Evolutionary conservation across 139 green algal genomes (phyloP).

Genomic region (Microglena sp.): DNA sequence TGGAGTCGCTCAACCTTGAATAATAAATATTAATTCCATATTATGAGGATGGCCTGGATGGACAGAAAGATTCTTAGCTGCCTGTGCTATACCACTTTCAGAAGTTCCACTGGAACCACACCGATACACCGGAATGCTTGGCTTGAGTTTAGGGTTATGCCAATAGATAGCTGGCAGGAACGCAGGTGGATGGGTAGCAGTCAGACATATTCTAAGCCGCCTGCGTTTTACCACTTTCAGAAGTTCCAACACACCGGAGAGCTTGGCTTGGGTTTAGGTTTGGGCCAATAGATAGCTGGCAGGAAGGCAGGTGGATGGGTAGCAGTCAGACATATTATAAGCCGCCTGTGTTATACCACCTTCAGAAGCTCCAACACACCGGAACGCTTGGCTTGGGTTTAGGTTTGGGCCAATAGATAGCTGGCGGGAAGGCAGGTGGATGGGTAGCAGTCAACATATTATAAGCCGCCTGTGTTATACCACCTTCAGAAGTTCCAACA

Average conservation of each 20-base stretch:
- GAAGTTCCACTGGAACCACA: no score
- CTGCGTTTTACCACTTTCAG: slow-evolving; percentile 11
- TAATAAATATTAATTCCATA: no score
- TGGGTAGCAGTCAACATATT: not conserved
- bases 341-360: not conserved
- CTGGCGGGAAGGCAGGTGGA: not conserved
- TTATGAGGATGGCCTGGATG: no score
- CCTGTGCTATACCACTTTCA: no score
- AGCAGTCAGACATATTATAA: not conserved
- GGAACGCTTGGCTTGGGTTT: slow-evolving; percentile 27
- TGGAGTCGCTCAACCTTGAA: no score
- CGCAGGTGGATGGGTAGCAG: not conserved
- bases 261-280: slow-evolving; percentile 25
- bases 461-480: no score
- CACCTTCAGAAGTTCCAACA: no score
- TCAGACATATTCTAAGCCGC: not conserved
- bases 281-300: not conserved
- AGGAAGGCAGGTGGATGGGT: not conserved
- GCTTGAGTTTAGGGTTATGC: no score
- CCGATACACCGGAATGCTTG: no score
- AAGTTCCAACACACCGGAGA: slow-evolving; percentile 31
- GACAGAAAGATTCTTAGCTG: no score
- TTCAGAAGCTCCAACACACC: slow-evolving; percentile 32
- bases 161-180: not conserved
- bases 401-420: slow-evolving; percentile 8